Conservation (phyloP, 2,329 filamentous ascomycete species). For the Pseudopyricularia javanii region DNA sequence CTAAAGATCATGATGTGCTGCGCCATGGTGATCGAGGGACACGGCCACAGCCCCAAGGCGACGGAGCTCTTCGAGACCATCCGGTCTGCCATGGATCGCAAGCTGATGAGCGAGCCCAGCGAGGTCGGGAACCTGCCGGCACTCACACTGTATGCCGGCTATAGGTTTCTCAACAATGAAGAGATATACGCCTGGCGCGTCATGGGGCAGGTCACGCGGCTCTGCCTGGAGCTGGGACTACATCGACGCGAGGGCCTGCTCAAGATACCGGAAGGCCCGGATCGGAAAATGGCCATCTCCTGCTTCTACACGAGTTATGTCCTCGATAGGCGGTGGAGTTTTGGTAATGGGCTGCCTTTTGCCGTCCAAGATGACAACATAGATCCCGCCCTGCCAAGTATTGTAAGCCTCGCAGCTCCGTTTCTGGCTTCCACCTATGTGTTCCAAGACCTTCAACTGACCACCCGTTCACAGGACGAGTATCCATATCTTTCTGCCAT, state of each 20-base stretch:
- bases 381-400: constrained; percentile 21
- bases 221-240: constrained; percentile 5
- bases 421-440: constrained; percentile 27
- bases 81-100: constrained; percentile 56
- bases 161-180: constrained; percentile 76
- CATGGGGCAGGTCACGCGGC: constrained; percentile 60
- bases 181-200: constrained; percentile 79
- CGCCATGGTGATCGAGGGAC: constrained; percentile 64
- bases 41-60: constrained; percentile 66
- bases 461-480: constrained; percentile 60
- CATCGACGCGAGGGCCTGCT: constrained; percentile 20
- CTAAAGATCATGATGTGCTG: constrained; percentile 78
- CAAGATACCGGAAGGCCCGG: background rate
- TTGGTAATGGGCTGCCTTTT: constrained; percentile 7
- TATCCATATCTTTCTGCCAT: constrained; percentile 69
- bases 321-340: constrained; percentile 6
- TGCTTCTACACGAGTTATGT: constrained; percentile 7
- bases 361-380: constrained; percentile 7
- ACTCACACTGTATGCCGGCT: constrained; percentile 43
- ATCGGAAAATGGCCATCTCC: background rate
- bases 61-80: constrained; percentile 65
- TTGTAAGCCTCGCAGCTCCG: constrained; percentile 48
- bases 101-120: constrained; percentile 41
- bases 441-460: constrained; percentile 76
- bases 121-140: constrained; percentile 35